These are phyloP conservation scores for Cudoniella acicularis DNA, from an alignment of 495 filamentous ascomycete genomes.

Conservation along the genomic window DNA sequence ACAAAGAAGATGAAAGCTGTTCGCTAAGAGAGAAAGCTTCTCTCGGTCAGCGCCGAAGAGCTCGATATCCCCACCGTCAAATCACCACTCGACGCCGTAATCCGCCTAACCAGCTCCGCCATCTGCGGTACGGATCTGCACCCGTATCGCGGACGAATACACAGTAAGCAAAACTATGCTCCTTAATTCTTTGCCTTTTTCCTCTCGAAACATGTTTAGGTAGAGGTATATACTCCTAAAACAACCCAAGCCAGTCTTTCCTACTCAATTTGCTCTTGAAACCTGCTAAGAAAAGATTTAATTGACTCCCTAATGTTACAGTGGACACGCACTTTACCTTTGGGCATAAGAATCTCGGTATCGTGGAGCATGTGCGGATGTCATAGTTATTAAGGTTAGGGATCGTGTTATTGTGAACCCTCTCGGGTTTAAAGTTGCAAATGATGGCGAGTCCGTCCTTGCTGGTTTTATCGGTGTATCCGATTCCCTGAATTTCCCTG, in stretches of 20 bases:
- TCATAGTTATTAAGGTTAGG: slow-evolving; percentile 28
- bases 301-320: too few species aligned
- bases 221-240: too few species aligned
- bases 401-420: slow-evolving; percentile 33
- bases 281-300: too few species aligned
- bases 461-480: neutral
- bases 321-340: slow-evolving; percentile 19
- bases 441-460: neutral
- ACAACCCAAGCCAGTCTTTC: too few species aligned
- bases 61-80: slow-evolving; percentile 23
- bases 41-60: slow-evolving; percentile 14
- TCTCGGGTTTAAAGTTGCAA: neutral
- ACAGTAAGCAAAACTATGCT: too few species aligned
- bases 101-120: slow-evolving; percentile 32
- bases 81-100: slow-evolving; percentile 29
- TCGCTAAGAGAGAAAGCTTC: neutral
- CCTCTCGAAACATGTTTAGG: too few species aligned
- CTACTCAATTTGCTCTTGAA: too few species aligned
- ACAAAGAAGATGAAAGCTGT: slow-evolving; percentile 15
- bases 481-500: neutral
- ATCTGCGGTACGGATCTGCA: slow-evolving; percentile 36
- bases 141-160: slow-evolving; percentile 25
- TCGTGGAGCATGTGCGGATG: slow-evolving; percentile 35
- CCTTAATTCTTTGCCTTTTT: too few species aligned
- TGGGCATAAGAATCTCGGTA: slow-evolving; percentile 40